Base-by-base conservation (phyloP, 2,329 filamentous ascomycete genomes). In the Arthrinium puccinioides region DNA sequence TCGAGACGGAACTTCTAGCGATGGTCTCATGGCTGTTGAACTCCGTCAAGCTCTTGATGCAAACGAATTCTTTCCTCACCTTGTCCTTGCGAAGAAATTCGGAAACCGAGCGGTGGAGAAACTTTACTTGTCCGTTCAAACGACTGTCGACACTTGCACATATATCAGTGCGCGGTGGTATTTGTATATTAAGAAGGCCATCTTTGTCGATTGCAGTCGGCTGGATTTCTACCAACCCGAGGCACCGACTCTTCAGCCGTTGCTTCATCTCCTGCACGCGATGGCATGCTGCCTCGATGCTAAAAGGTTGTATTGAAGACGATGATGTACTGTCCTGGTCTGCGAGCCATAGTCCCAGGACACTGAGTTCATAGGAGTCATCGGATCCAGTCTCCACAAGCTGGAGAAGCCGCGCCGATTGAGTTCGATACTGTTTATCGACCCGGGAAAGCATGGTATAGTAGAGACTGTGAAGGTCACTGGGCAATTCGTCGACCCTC, bases 381-480 rank as follows among this genome's bases (percentile, higher is more conserved):
- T 3, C 4, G 6, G 30, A 21, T 5, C 1, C 30, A 6, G 1
- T 23, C 24, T 32, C 20, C 20, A 32, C 31, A 2, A 32, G 3
- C 9, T 5, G 20, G n/a, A 32, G 21, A 5, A 32, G 31, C 20
- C 24, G 21, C n/a, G 31, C 31, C 2, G 31, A 21, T 10, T 32
- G 32, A 6, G n/a, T 15, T 11, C 28, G 38, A 37, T 51, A 44
- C 2, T 14, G 30, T 2, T 15, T 20, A 2, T 40, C 25, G 2
- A 51, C 28, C 21, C 43, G 39, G 6, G 14, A 26, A 9, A 52
- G 21, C 9, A 50, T 45, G 0, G 29, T 40, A 11, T 27, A 34
- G 24, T 51, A 52, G 9, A 52, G 20, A 10, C 39, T 41, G 13
- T 48, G 23, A 6, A 52, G 36, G 24, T 52, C 45, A 1, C 39